Base-by-base conservation (phyloP, 192 early-diverging fungal species). In the Neocallimastix lanati region DNA sequence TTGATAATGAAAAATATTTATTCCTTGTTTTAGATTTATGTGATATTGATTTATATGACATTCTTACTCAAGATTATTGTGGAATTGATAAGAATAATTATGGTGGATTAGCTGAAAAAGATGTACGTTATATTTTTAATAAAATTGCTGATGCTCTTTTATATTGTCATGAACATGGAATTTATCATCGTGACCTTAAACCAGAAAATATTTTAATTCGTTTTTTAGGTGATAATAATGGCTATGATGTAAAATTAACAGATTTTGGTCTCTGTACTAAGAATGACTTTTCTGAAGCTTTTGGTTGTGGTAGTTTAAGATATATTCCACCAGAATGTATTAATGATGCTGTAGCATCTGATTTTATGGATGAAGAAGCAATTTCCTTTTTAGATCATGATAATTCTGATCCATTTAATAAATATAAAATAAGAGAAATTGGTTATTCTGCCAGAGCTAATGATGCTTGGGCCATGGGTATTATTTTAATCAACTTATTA, bases 111-210 rank as follows among this genome's bases (percentile, higher is more conserved):
- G 50, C 50, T n/a, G 50, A 67, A 67, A 67, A 67, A 67, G 50
- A 67, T n/a, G 50, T 67, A n/a, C 50, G 50, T 67, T 67, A n/a
- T 11, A 67, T 67, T n/a, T 67, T 67, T 9, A 67, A 67, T n/a
- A 67, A 95, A 82, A 91, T 96, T 77, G 86, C 93, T 21, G 89
- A 92, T 79, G 93, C 94, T 15, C 90, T 96, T 29, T 84, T 85
- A 29, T 88, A 92, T 84, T 92, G 91, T 80, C 96, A 98, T 83
- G 82, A 84, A 5, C 86, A 85, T 50, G 92, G 92, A 76, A 91
- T 95, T 77, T 95, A 93, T 86, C 96, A 97, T 84, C 91, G 96
- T 80, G 96, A 98, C 83, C 81, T 98, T 80, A 97, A 98, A 85
- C 91, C 91, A 16, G 92, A 93, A 80, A 93, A 93, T n/a, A 67